Evolutionary conservation across 805 yeast genomes (phyloP), one percentile per base, ranked within the genome.

Genomic region (Wickerhamomyces tratensis): DNA sequence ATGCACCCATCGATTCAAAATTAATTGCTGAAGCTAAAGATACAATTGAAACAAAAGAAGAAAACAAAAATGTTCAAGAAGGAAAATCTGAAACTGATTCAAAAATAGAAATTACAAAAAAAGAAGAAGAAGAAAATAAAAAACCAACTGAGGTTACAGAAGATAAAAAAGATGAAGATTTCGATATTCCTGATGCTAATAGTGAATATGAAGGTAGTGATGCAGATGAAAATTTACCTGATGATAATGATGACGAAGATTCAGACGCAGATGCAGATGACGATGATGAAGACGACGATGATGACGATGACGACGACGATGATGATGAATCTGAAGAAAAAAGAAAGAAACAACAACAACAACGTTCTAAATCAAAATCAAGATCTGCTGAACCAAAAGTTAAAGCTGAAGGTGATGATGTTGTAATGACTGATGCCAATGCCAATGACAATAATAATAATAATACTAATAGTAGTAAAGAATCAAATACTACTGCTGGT

Each of bases 231-330:
- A 30, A 6, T 15, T 10, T 26, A 40, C 27, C 34, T 6, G 50
- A 43, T 15, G 33, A 39, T 10, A 53, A 50, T 30, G 55, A 46
- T 29, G 55, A 46, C 36, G 35, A 45, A 14, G 43, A 26, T 42
- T 5, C 33, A n/a, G 53, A 46, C 33, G 47, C 36, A 5, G 36
- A 42, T 34, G 43, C 36, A 26, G 35, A 33, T 25, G 43, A 13
- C 13, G 54, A 45, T 33, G 55, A 45, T 34, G 34, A 43, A 11
- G 43, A 26, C 42, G 54, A 45, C 29, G 55, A 45, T 34, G 34
- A 43, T 11, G 43, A 26, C 42, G 33, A 35, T 30, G 43, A 40
- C n/a, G 36, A 35, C 15, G 43, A 41, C 37, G 38, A 42, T 42
- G 40, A 38, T 37, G 36, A 27, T 38, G 46, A 38, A 30, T 41